Conservation (phyloP, 2,329 filamentous ascomycete species). For the Lojkania enalia region DNA sequence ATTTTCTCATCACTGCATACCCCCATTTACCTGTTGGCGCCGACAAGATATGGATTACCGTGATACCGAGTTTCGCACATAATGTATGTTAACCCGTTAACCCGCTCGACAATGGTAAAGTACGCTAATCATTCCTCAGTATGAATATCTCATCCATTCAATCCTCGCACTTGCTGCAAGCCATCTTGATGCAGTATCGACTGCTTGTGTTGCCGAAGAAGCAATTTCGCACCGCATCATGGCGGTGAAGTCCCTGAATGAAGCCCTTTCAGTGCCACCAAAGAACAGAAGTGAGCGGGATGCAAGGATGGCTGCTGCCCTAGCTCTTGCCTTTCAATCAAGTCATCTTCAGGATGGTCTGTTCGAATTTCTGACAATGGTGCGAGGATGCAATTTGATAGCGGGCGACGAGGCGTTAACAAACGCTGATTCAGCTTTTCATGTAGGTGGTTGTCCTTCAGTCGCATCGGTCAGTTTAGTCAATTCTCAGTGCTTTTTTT, state of each 20-base stretch:
- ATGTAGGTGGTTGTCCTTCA: constrained; percentile 21
- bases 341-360: constrained; percentile 44
- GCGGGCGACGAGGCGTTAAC: constrained; percentile 28
- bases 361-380: constrained; percentile 43
- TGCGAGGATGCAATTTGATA: constrained; percentile 43
- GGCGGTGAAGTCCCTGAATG: constrained; percentile 58
- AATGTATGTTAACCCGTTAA: constrained; percentile 53
- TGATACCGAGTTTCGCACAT: constrained; percentile 68
- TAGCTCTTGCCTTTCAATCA: constrained; percentile 45
- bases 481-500: neutral
- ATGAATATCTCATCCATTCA: constrained; percentile 71
- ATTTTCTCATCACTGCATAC: constrained; percentile 64
- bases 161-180: constrained; percentile 70
- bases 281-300: constrained; percentile 38
- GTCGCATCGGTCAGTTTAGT: neutral
- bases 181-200: constrained; percentile 58
- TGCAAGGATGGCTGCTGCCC: constrained; percentile 42
- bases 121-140: constrained; percentile 43
- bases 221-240: constrained; percentile 68
- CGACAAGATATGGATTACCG: constrained; percentile 67
- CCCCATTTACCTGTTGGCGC: constrained; percentile 68
- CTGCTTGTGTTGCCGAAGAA: constrained; percentile 56
- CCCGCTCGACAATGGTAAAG: neutral
- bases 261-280: constrained; percentile 41
- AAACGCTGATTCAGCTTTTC: constrained; percentile 31